These are phyloP conservation scores for Penicillium sp. DNA, from an alignment of 2,329 filamentous ascomycete species.

Conservation along the genomic window DNA sequence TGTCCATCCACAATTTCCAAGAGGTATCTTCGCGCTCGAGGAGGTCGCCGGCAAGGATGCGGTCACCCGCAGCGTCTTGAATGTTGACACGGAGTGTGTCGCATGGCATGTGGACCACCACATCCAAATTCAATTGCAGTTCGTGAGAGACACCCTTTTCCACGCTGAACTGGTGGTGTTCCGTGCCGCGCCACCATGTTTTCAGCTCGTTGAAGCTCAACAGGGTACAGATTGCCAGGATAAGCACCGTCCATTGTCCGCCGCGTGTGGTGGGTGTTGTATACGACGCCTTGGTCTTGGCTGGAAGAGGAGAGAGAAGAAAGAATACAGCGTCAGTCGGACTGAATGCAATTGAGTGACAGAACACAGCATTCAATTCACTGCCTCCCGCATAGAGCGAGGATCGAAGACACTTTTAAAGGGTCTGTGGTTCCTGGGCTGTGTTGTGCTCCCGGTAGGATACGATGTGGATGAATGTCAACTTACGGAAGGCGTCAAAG, in stretches of 20 bases:
- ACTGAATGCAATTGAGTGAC: no score
- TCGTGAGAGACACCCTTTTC: conserved; percentile 83
- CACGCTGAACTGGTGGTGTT: conserved; percentile 85
- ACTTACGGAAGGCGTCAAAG: conserved; percentile 95
- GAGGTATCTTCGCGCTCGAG: conserved; percentile 70
- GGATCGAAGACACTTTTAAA: neutral
- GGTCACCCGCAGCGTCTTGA: conserved; percentile 88
- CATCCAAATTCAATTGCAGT: conserved; percentile 90
- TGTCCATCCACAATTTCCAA: conserved; percentile 76
- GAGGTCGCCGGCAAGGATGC: conserved; percentile 72
- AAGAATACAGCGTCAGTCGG: neutral
- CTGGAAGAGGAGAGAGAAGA: conserved; percentile 43
- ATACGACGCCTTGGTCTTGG: conserved; percentile 94
- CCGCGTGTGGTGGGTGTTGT: conserved; percentile 76
- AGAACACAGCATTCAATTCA: neutral
- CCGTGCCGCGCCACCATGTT: conserved; percentile 77
- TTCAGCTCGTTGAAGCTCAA: conserved; percentile 72
- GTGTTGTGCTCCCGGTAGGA: neutral
- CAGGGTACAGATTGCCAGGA: conserved; percentile 66
- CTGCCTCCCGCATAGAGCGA: neutral
- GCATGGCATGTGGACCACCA: conserved; percentile 87
- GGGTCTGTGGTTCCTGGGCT: neutral
- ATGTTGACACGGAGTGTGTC: conserved; percentile 89
- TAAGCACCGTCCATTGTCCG: conserved; percentile 86
- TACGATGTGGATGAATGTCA: conserved; percentile 1